Evolutionary conservation across 192 early-diverging fungal species (phyloP).

Genomic region (Backusella australiensis): DNA sequence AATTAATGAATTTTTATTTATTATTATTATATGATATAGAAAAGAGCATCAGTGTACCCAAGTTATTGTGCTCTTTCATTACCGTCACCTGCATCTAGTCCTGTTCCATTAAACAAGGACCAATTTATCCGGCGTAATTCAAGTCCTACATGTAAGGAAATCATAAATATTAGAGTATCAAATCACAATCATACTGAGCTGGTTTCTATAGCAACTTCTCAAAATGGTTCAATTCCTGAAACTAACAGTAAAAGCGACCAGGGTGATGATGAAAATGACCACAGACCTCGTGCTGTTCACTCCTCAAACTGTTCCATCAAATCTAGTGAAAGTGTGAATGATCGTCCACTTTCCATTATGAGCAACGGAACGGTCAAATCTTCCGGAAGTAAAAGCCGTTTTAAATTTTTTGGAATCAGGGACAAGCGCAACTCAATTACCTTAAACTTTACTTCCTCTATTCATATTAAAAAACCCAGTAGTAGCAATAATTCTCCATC

Average conservation of each 20-base stretch:
- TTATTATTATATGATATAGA: neutral
- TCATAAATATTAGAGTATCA: neutral
- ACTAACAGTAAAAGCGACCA: conserved; percentile 1
- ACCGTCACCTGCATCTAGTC: conserved; percentile 9
- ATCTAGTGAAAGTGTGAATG: conserved; percentile 16
- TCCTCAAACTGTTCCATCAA: conserved; percentile 18
- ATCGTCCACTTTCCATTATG: conserved; percentile 26
- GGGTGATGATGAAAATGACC: conserved; percentile 16
- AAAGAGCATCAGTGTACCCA: neutral
- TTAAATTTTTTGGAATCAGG: conserved; percentile 25
- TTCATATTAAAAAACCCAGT: neutral
- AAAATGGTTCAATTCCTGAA: neutral
- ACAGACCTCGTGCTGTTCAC: neutral
- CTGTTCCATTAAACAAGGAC: neutral
- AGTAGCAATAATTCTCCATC: neutral
- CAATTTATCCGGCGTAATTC: neutral
- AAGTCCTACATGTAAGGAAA: neutral
- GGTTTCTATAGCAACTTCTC: conserved; percentile 4
- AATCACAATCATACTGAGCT: neutral
- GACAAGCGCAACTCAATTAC: conserved; percentile 14
- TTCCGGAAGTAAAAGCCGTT: conserved; percentile 24
- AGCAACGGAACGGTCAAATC: conserved; percentile 24
- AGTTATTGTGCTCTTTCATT: neutral
- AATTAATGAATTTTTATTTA: neutral
- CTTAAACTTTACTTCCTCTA: conserved; percentile 3